A percentile compares a stretch with the other conserved stretches of the same genome.
phyloP scores from a whole-genome alignment of 2,329 filamentous ascomycete genomes.

The Sporothrix pallida region DNA sequence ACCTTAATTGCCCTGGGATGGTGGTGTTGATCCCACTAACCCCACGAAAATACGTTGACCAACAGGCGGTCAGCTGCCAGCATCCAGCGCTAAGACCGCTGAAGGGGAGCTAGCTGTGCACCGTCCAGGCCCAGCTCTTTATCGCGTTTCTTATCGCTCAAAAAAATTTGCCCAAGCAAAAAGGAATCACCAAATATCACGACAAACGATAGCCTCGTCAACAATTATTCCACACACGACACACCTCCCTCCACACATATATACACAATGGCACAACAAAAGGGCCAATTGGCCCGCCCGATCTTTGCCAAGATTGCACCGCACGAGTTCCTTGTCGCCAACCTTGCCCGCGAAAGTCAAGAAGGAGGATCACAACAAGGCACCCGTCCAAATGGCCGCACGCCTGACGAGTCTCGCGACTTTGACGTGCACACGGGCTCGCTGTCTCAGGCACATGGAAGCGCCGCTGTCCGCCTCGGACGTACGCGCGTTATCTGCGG shows the following conservation, averaged over 20 bases:
- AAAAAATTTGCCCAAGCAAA: slow-evolving; percentile 18
- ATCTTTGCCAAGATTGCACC: slow-evolving; percentile 91
- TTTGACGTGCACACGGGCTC: slow-evolving; percentile 83
- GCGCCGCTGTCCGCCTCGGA: slow-evolving; percentile 83
- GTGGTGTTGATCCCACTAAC: neutral
- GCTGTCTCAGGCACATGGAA: slow-evolving; percentile 87
- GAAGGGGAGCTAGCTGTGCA: neutral
- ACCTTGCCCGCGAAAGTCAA: slow-evolving; percentile 66
- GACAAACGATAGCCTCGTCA: neutral
- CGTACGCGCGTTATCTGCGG: slow-evolving; percentile 96
- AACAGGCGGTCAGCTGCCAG: neutral
- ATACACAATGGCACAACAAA: slow-evolving; percentile 33
- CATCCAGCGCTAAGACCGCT: neutral
- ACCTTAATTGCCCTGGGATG: neutral
- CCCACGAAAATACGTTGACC: neutral
- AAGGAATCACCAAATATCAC: neutral
- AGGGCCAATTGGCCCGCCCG: slow-evolving; percentile 54
- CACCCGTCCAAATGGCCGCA: slow-evolving; percentile 80
- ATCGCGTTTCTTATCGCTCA: slow-evolving; percentile 21
- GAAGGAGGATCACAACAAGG: slow-evolving; percentile 50
- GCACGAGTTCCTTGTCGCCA: slow-evolving; percentile 85
- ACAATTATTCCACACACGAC: neutral
- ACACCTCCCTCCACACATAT: neutral
- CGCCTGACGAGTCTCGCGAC: slow-evolving; percentile 69
- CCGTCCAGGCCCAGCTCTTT: neutral